Conservation (phyloP, 768 basidiomycete genomes). For the Lentinula aciculospora region DNA sequence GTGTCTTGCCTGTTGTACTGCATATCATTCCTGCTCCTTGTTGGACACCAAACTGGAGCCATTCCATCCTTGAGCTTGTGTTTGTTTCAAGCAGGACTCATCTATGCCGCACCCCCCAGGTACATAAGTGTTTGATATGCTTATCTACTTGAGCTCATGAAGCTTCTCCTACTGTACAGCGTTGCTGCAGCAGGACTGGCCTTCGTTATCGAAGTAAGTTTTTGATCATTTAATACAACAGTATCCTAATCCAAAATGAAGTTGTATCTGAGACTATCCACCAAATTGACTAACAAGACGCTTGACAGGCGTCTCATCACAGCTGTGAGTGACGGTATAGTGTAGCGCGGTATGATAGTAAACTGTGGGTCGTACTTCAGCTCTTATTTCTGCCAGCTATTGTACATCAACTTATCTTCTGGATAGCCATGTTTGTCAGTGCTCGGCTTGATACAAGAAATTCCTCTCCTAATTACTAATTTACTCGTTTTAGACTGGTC, state of each 20-base stretch:
- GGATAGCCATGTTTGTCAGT: constrained; percentile 10
- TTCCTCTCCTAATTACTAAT: background rate
- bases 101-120: constrained; percentile 11
- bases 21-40: constrained; percentile 10
- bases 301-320: background rate
- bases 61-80: constrained; percentile 9
- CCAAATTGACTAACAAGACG: background rate
- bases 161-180: background rate
- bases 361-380: background rate
- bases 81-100: constrained; percentile 10
- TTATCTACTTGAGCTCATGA: background rate
- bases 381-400: constrained; percentile 6
- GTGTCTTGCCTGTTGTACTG: constrained; percentile 7
- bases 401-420: constrained; percentile 4
- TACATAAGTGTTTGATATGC: background rate
- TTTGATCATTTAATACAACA: no score
- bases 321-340: background rate
- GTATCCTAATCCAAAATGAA: background rate
- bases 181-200: constrained; percentile 2
- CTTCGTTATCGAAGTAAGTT: constrained; percentile 7
- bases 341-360: background rate
- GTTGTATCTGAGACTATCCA: background rate
- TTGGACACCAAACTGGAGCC: constrained; percentile 10
- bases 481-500: background rate
- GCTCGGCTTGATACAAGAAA: background rate